Evolutionary conservation across 1,284 basidiomycete genomes (phyloP).

Genomic region (Waitea zeae): DNA sequence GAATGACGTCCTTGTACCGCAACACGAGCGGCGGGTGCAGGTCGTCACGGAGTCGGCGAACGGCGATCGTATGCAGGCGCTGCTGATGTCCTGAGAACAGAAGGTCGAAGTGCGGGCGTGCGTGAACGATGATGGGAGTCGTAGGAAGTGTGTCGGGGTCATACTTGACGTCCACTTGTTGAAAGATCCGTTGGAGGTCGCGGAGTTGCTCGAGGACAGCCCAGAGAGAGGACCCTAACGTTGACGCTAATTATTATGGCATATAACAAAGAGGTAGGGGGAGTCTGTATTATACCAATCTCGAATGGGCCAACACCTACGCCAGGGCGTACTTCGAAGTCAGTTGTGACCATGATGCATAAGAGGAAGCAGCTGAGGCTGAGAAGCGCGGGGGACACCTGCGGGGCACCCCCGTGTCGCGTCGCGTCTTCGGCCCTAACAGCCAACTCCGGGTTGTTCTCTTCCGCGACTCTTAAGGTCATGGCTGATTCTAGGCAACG

Average conservation of each 20-base stretch:
- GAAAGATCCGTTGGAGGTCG: constrained; percentile 45
- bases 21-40: constrained; percentile 46
- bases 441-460: too few species aligned
- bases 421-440: too few species aligned
- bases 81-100: constrained; percentile 66
- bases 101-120: constrained; percentile 64
- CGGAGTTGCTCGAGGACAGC: constrained; percentile 57
- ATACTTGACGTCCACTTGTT: constrained; percentile 72
- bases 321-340: constrained; percentile 21
- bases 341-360: constrained; percentile 5
- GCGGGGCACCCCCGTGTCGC: too few species aligned
- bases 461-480: too few species aligned
- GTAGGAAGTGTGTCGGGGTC: constrained; percentile 55
- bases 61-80: constrained; percentile 55
- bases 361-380: too few species aligned
- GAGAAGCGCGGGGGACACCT: too few species aligned
- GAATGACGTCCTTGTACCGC: constrained; percentile 47
- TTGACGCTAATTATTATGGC: constrained; percentile 1
- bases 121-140: constrained; percentile 61
- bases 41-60: constrained; percentile 46
- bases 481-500: constrained; percentile 33
- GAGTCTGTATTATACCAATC: constrained; percentile 12
- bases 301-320: constrained; percentile 18
- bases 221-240: constrained; percentile 75
- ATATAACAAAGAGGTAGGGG: neutral